Base-by-base conservation (phyloP, 768 basidiomycete species). In the Leccinum disarticulatum region DNA sequence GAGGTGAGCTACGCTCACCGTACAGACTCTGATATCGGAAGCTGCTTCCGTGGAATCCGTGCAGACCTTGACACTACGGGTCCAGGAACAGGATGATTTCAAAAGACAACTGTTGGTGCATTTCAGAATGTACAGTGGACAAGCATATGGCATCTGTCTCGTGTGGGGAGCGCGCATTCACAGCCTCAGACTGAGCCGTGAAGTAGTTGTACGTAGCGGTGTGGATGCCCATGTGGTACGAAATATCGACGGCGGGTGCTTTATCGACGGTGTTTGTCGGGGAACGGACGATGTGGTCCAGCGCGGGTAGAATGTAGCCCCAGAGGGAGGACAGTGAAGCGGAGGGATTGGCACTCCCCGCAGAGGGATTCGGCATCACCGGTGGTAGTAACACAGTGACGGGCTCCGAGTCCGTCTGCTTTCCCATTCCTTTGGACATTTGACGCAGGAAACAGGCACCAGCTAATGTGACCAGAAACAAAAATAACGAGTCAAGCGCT, bases 161-260 rank as follows among this genome's bases (percentile, higher is more conserved):
- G 36, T 48, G 53, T 2, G 59, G 53, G 14, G 64, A 61, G 22
- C 63, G 63, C 25, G 72, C 59, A 46, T 75, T 77, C 52, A 73
- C 68, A 30, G 74, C 73, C 67, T 87, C 86, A 60, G 77, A 80
- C 71, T 84, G 82, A n/a, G 81, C 70, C 55, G 83, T 84, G 69
- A 86, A 83, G 82, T 90, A 91, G 76, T 90, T 89, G 78, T 91
- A 91, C 57, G 85, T 85, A n/a, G 88, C 87, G 19, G 89, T 88
- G 72, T 91, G 88, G 43, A 91, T 86, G 59, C 88, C 87, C 70
- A 87, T 84, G 68, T 90, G 88, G 64, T 88, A 87, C 28, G 76
- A 80, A 57, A 87, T 80, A 63, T 90, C 89, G 65, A 91, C 84
- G 13, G 86, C 77, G 36, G 90, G 89, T 6, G 87, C 84, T 69